These are phyloP conservation scores for Lachnellula suecica DNA, from an alignment of 2,329 filamentous ascomycete species.

Conservation along the genomic window DNA sequence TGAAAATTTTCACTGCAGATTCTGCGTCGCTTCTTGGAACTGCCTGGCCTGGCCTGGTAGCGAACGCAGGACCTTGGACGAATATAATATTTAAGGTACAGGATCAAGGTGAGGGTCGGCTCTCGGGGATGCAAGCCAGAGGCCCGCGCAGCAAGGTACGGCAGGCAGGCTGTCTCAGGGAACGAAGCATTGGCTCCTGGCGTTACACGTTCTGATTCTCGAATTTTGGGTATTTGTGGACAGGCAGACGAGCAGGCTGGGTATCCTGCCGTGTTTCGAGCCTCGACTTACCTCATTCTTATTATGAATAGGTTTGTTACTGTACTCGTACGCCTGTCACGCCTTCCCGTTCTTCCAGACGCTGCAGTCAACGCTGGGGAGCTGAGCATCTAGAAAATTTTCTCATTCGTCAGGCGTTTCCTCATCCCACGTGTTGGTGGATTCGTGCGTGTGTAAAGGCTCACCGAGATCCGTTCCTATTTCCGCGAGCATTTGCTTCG, in stretches of 20 bases:
- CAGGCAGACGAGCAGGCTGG: background rate
- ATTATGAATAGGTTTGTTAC: background rate
- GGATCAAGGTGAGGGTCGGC: too few relatives aligned
- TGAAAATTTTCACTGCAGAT: background rate
- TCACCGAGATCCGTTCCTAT: background rate
- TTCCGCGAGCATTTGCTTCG: background rate
- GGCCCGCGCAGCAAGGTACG: constrained; percentile 1
- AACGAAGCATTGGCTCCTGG: background rate
- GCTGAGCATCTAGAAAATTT: background rate
- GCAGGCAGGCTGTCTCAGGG: background rate
- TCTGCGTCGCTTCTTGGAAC: too few relatives aligned
- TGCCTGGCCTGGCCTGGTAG: too few relatives aligned
- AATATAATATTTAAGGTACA: too few relatives aligned
- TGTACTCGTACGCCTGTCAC: background rate
- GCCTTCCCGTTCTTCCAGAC: background rate
- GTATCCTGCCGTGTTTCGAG: background rate
- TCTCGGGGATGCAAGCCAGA: too few relatives aligned
- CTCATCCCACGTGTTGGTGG: constrained; percentile 1
- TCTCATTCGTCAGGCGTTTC: background rate
- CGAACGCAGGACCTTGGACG: too few relatives aligned
- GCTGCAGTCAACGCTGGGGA: background rate
- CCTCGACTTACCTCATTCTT: background rate
- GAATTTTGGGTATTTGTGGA: background rate
- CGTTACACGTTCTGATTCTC: background rate
- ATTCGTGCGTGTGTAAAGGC: background rate